These are phyloP conservation scores for Dryadomyces quercivorus DNA, from an alignment of 2,329 filamentous ascomycete species.

Conservation along the genomic window DNA sequence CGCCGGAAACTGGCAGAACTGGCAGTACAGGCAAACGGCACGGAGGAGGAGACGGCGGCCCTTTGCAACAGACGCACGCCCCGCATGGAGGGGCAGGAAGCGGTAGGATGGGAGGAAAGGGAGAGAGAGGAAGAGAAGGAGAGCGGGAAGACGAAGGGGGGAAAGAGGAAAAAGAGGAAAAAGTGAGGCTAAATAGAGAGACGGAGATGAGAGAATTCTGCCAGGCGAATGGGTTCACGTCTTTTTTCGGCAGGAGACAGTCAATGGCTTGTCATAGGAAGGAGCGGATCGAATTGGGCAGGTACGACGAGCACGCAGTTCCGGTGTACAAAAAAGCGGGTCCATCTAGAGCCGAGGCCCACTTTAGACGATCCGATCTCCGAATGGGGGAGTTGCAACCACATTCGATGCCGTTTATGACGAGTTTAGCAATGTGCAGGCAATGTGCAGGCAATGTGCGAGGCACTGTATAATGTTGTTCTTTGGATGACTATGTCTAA, in stretches of 20 bases:
- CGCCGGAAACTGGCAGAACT: not conserved
- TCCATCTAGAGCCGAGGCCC: not conserved
- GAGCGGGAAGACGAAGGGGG: not conserved
- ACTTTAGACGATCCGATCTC: not conserved
- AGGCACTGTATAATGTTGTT: not conserved
- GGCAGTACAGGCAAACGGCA: not conserved
- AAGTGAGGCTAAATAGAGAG: not conserved
- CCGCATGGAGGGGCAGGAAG: not conserved
- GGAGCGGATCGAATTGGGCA: not conserved
- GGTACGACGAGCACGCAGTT: not conserved
- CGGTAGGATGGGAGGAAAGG: not conserved
- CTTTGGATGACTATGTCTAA: not conserved
- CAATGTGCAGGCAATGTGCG: too few relatives aligned
- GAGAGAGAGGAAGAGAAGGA: not conserved
- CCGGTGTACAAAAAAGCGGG: not conserved
- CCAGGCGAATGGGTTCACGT: not conserved
- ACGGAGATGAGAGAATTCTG: not conserved
- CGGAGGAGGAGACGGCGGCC: not conserved
- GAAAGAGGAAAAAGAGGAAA: not conserved
- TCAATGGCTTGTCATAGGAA: not conserved
- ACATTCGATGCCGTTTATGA: too few relatives aligned
- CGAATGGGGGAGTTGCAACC: not conserved
- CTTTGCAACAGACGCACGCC: not conserved
- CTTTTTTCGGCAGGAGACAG: not conserved
- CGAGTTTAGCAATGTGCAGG: too few relatives aligned